A percentile compares a stretch with the other conserved stretches of the same genome.
phyloP scores from a whole-genome alignment of 176 grass and related monocot species.

The Echinochloa phyllopogon region DNA sequence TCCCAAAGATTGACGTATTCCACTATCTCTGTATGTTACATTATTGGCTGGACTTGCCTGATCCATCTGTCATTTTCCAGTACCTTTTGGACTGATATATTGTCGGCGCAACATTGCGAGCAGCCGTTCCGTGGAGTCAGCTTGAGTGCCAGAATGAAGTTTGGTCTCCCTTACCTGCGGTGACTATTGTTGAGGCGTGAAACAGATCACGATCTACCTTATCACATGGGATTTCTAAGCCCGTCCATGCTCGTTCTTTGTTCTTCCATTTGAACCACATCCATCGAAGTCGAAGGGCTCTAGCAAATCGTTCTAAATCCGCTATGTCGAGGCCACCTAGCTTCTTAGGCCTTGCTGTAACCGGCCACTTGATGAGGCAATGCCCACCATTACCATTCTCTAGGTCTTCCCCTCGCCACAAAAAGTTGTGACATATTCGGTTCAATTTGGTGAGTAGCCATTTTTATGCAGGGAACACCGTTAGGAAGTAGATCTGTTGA shows the following conservation, averaged over 20 bases:
- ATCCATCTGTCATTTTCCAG: neutral
- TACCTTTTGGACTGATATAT: neutral
- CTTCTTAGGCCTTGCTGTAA: neutral
- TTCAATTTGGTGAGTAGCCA: too few relatives aligned
- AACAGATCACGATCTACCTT: neutral
- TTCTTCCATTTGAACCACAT: neutral
- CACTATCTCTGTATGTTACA: neutral
- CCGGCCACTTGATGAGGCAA: neutral
- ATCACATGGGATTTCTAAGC: neutral
- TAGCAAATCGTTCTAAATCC: neutral
- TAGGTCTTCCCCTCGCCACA: neutral
- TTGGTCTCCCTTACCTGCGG: neutral
- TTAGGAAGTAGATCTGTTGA: too few relatives aligned
- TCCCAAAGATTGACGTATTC: neutral
- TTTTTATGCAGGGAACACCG: too few relatives aligned
- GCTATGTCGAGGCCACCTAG: neutral
- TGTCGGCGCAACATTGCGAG: neutral
- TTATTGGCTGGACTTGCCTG: neutral
- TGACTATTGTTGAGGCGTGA: neutral
- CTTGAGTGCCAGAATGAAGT: neutral
- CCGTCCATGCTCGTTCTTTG: neutral
- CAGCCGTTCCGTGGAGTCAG: neutral
- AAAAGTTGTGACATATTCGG: too few relatives aligned
- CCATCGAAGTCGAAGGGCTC: neutral
- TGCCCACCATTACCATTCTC: neutral